Evolutionary conservation across 1,284 basidiomycete species (phyloP).

Genomic region (Trichosporon inkin): DNA sequence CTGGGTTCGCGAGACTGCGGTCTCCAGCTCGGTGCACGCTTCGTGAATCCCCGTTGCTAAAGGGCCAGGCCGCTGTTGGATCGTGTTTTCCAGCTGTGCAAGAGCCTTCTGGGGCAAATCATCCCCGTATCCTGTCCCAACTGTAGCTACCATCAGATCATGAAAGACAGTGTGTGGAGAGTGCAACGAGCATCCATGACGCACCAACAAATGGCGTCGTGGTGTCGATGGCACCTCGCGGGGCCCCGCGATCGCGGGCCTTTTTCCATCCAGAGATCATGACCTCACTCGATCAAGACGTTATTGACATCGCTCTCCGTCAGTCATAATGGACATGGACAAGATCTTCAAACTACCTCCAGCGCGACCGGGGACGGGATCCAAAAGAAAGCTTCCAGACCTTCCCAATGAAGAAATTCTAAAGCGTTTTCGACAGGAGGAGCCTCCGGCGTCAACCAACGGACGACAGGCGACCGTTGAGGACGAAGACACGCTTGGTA

Average conservation of each 20-base stretch:
- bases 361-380: slow-evolving; percentile 51
- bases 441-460: not conserved
- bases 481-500: not conserved
- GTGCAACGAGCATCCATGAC: not conserved
- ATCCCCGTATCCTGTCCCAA: too few species aligned
- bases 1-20: not conserved
- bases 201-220: not conserved
- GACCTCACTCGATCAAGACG: not conserved
- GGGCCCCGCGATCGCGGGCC: not conserved
- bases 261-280: not conserved
- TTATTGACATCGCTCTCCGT: slow-evolving; percentile 1
- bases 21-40: not conserved
- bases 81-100: not conserved
- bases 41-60: not conserved
- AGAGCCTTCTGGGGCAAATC: not conserved
- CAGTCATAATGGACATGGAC: slow-evolving; percentile 43
- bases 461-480: not conserved
- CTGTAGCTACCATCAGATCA: not conserved
- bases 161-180: not conserved
- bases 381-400: slow-evolving; percentile 77
- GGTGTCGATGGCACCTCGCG: not conserved
- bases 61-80: not conserved
- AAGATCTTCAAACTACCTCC: slow-evolving; percentile 49
- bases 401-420: slow-evolving; percentile 58
- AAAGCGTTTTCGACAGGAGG: slow-evolving; percentile 18